Evolutionary conservation across 2,329 filamentous ascomycete genomes (phyloP), one percentile per base, ranked within the genome.

Genomic region (Diaporthe sp.): DNA sequence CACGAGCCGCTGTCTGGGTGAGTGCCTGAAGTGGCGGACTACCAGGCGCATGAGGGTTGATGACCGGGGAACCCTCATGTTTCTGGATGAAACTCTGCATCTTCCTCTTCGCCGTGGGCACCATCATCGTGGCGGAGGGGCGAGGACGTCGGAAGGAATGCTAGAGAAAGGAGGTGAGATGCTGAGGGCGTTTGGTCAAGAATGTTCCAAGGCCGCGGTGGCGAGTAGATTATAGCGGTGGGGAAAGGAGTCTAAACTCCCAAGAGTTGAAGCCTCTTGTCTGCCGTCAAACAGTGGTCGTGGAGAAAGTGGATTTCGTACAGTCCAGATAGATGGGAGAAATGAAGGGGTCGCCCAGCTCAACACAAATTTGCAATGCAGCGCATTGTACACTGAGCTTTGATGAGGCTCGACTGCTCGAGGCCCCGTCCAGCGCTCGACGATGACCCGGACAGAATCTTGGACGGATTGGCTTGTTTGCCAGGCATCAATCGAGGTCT

Each of bases 51-150:
- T 73, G 74, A 55, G 71, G 59, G 19, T 69, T 73, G 67, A 72
- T 72, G 8, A 62, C 28, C 19, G 72, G n/a, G 28, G 55, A 34
- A 17, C n/a, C 44, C 17, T 77, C 76, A 46, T 72, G 62, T 55
- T 73, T 72, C 28, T 75, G 67, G n/a, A 76, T 55, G 67, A 81
- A 81, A 82, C 83, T 84, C 82, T 86, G 79, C 53, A 82, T 74
- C 77, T 81, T 82, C 75, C 79, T 81, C 72, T 79, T 81, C 49
- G 81, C 79, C 31, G 79, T 79, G 61, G 81, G 81, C 78, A 81
- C 81, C 80, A 82, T 82, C 34, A 75, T 81, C 8, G 15, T 68
- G 46, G 34, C 22, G 46, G 62, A 19, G 28, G 46, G 13, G 46
- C 7, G 70, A 53, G 22, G 34, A 13, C 13, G 57, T 49, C 15